A percentile compares a stretch with the other conserved stretches of the same genome.
These are phyloP conservation scores for Colletotrichum orbiculare DNA, from an alignment of 2,329 filamentous ascomycete species.

Conservation along the genomic window DNA sequence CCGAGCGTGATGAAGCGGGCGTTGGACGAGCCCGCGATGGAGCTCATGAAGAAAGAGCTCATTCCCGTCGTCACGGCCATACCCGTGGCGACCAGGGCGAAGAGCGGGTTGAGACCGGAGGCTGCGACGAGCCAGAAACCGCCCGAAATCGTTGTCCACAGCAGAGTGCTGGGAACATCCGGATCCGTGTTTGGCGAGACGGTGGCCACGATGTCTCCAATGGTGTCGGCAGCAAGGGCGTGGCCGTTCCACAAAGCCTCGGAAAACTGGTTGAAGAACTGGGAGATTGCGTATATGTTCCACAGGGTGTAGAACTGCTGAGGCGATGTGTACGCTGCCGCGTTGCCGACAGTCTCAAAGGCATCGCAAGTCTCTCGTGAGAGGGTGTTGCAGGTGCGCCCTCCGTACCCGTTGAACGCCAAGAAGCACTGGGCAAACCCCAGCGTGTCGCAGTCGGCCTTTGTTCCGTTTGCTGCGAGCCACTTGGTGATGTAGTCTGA, in stretches of 20 bases:
- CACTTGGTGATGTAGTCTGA: slow-evolving; percentile 41
- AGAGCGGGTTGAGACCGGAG: slow-evolving; percentile 32
- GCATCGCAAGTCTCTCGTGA: slow-evolving; percentile 41
- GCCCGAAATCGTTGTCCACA: slow-evolving; percentile 39
- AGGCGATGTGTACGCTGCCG: slow-evolving; percentile 36
- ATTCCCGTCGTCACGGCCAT: slow-evolving; percentile 27
- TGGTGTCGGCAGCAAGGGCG: slow-evolving; percentile 41
- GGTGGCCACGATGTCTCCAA: slow-evolving; percentile 41
- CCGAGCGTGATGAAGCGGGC: slow-evolving; percentile 42
- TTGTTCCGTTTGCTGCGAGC: slow-evolving; percentile 41
- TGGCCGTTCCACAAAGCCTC: slow-evolving; percentile 41
- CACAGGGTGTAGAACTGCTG: slow-evolving; percentile 44
- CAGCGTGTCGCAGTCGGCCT: slow-evolving; percentile 40
- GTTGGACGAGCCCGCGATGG: slow-evolving; percentile 35
- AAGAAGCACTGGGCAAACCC: slow-evolving; percentile 44
- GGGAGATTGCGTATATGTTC: slow-evolving; percentile 44
- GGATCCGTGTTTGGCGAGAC: slow-evolving; percentile 41
- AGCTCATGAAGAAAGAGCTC: slow-evolving; percentile 27
- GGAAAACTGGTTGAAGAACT: slow-evolving; percentile 45
- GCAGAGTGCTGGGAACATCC: slow-evolving; percentile 34
- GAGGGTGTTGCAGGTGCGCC: slow-evolving; percentile 42
- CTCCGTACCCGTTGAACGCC: slow-evolving; percentile 42
- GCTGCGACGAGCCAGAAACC: slow-evolving; percentile 36
- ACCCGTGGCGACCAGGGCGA: slow-evolving; percentile 33
- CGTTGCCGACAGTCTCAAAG: slow-evolving; percentile 4